These are phyloP conservation scores for Musa acuminata DNA, from an alignment of 176 grass and related monocot genomes.

Conservation along the genomic window DNA sequence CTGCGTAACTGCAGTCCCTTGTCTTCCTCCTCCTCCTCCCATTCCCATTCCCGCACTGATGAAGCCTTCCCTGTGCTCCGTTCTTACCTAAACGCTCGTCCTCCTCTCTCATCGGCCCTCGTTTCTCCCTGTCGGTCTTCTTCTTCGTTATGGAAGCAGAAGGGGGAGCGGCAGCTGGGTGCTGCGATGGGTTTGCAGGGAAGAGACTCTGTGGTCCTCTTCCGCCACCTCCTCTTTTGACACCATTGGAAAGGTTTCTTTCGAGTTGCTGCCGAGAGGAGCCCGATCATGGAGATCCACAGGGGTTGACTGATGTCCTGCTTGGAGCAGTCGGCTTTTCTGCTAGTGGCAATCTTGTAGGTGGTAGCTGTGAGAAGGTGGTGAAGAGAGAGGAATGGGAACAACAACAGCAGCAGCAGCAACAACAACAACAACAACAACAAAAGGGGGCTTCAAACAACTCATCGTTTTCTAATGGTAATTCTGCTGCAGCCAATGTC, in stretches of 20 bases:
- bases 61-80: too few relatives aligned
- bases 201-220: background rate
- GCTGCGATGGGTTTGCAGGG: background rate
- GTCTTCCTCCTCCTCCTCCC: too few relatives aligned
- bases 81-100: too few relatives aligned
- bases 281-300: background rate
- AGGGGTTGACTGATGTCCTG: background rate
- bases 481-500: background rate
- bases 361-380: background rate
- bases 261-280: constrained; percentile 6
- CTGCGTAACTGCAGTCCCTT: too few relatives aligned
- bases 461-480: too few relatives aligned
- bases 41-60: too few relatives aligned
- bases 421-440: too few relatives aligned
- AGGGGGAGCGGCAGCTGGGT: background rate
- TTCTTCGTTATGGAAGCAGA: background rate
- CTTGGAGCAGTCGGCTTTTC: constrained; percentile 2
- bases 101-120: too few relatives aligned
- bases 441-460: background rate
- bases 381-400: background rate
- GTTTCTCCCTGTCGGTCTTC: too few relatives aligned
- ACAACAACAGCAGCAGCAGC: background rate
- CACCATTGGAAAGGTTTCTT: constrained; percentile 31
- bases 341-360: constrained; percentile 15
- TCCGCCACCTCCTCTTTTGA: constrained; percentile 7